Percentiles rank a stretch among this genome's conserved stretches.
Evolutionary conservation across 768 basidiomycete genomes (phyloP).

Genomic region (Tricholoma sp.): DNA sequence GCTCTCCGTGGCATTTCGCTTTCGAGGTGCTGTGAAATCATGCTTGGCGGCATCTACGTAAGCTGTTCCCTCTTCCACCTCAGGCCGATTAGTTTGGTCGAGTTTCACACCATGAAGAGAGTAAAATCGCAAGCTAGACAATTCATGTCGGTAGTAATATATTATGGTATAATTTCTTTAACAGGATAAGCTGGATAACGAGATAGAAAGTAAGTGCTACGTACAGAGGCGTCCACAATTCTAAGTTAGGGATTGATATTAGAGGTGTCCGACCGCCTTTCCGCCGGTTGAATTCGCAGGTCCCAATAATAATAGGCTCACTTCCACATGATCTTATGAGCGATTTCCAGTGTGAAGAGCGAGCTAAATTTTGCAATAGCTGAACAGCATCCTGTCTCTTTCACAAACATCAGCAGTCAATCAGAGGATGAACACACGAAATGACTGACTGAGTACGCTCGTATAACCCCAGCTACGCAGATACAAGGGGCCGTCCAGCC

Average conservation of each 20-base stretch:
- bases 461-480: constrained; percentile 50
- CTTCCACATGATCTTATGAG: constrained; percentile 23
- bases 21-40: constrained; percentile 30
- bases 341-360: constrained; percentile 21
- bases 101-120: constrained; percentile 35
- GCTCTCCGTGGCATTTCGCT: constrained; percentile 15
- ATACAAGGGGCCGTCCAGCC: constrained; percentile 49
- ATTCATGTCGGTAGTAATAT: constrained; percentile 50
- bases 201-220: not conserved
- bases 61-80: constrained; percentile 12
- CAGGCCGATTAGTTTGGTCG: constrained; percentile 13
- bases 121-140: constrained; percentile 60
- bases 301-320: constrained; percentile 29
- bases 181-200: constrained; percentile 5
- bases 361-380: constrained; percentile 12
- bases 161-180: constrained; percentile 28
- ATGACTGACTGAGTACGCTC: constrained; percentile 26
- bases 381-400: not conserved
- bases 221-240: constrained; percentile 11
- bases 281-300: constrained; percentile 19
- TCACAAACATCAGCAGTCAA: constrained; percentile 4
- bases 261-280: not conserved
- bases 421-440: constrained; percentile 11
- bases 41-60: constrained; percentile 27
- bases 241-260: constrained; percentile 4